Conservation (phyloP, 2,329 filamentous ascomycete species). For the Xylaria sp. region DNA sequence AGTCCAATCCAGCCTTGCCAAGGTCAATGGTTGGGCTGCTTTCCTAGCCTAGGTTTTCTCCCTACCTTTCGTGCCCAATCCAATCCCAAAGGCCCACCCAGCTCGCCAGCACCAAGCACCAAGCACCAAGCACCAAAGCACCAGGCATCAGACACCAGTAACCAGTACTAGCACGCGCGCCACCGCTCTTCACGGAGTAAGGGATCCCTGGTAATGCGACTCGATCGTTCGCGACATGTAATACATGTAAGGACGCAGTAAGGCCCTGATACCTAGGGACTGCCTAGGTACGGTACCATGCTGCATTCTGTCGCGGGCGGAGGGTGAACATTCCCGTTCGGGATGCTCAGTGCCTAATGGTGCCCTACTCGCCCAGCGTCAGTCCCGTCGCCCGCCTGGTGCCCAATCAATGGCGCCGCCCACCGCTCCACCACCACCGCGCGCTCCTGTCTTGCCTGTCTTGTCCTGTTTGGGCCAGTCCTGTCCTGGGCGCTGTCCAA, state of each 20-base stretch:
- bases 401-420: conserved; percentile 37
- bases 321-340: conserved; percentile 32
- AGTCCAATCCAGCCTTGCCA: conserved; percentile 34
- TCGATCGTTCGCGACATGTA: conserved; percentile 14
- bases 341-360: conserved; percentile 40
- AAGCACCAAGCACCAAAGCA: conserved; percentile 30
- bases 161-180: conserved; percentile 24
- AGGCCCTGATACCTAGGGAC: conserved; percentile 9
- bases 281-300: not conserved
- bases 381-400: conserved; percentile 31
- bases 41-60: conserved; percentile 37
- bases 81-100: conserved; percentile 40
- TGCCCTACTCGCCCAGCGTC: conserved; percentile 37
- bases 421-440: conserved; percentile 23
- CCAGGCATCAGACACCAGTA: not conserved
- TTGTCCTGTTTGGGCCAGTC: too few relatives aligned
- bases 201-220: conserved; percentile 36
- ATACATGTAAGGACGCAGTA: conserved; percentile 9
- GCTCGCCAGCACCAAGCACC: conserved; percentile 39
- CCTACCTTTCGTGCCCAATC: conserved; percentile 45
- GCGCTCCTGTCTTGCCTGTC: not conserved
- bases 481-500: conserved; percentile 19
- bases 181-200: conserved; percentile 47
- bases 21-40: conserved; percentile 40
- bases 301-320: conserved; percentile 16